Evolutionary conservation across 441 rosid species (phyloP), one percentile per base, ranked within the genome.

Genomic region (Sinapis alba): DNA sequence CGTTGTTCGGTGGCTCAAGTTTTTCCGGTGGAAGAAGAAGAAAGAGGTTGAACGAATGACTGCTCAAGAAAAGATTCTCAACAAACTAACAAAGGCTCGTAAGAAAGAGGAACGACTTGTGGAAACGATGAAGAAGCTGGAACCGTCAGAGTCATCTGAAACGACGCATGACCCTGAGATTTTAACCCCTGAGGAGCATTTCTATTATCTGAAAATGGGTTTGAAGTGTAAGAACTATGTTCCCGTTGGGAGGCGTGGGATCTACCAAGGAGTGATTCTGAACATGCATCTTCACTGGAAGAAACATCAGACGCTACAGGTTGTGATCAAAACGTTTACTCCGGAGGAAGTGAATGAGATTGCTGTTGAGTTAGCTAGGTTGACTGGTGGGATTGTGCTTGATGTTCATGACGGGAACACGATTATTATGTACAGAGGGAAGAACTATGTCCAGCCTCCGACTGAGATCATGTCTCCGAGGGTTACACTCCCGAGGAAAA

Each of bases 261-360:
- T 96, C 36, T 96, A 91, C 85, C 98, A 96, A 75, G 97, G 99
- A 73, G 98, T 96, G 59, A 93, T 93, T 76, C 82, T 96, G 60
- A 96, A 96, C 81, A 96, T 96, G 99, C 98, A 96, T 79, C 86
- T 96, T 84, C 99, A 93, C 72, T 96, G 98, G 99, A 93, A 93
- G 94, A 96, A 93, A 75, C 98, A 91, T 82, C 97, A 96, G 81
- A 91, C 97, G 12, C 50, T 96, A 63, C 73, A 93, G 83, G 99
- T 93, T 66, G 77, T 89, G 15, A 94, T 93, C 60, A 96, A 89
- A 84, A 96, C 97, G 3, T 96, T 93, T 75, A 76, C 97, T 0
- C 86, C 86, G 0, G 97, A 93, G 53, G 98, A 93, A 78, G 97
- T 96, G 57, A 91, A 90, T 71, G 97, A 89, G 82, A 90, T 93